Percentiles rank a stretch among this genome's conserved stretches.
Conservation (phyloP, 2,329 filamentous ascomycete species). For the Chrysoporthe deuterocubensis region DNA sequence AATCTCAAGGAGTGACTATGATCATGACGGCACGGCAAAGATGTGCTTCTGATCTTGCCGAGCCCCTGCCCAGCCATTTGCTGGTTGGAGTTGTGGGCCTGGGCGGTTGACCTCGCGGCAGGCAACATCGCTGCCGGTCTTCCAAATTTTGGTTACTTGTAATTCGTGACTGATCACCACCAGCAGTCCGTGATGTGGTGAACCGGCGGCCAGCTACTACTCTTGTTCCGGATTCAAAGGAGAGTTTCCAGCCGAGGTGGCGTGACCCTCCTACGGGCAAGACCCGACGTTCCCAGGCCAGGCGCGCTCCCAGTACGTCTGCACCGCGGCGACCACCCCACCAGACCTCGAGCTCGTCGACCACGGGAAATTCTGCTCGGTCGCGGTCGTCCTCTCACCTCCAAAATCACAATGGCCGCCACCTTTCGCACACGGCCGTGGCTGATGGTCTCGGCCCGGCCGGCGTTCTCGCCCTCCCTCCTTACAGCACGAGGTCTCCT, state of each 20-base stretch:
- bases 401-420: slow-evolving; percentile 22
- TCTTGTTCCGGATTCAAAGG: background rate
- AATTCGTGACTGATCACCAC: slow-evolving; percentile 1
- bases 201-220: background rate
- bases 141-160: slow-evolving; percentile 9
- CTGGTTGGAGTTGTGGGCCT: background rate
- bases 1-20: background rate
- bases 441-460: slow-evolving; percentile 9
- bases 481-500: slow-evolving; percentile 3
- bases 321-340: background rate
- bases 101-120: background rate
- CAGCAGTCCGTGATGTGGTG: background rate
- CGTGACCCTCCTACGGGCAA: background rate
- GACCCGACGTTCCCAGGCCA: background rate
- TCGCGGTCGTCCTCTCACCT: background rate
- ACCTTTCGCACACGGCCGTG: slow-evolving; percentile 29
- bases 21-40: background rate
- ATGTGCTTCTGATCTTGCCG: background rate
- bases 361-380: background rate
- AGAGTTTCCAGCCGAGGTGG: background rate
- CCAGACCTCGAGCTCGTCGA: background rate
- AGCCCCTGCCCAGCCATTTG: too few relatives aligned
- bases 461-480: background rate
- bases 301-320: background rate
- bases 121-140: background rate